Evolutionary conservation across 139 green algal genomes (phyloP).

Genomic region (Microglena sp.): DNA sequence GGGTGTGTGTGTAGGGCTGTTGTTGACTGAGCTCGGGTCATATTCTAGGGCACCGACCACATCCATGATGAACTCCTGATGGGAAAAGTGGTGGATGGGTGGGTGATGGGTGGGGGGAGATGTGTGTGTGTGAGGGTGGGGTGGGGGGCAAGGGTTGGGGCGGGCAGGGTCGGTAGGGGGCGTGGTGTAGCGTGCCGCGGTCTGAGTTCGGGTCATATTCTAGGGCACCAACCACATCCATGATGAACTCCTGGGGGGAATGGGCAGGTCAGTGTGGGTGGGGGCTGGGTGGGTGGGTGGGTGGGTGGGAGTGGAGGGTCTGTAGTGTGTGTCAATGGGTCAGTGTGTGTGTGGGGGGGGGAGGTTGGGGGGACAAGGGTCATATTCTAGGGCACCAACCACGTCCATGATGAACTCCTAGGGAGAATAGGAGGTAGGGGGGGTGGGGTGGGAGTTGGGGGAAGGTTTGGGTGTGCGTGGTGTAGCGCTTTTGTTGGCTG

Average conservation of each 20-base stretch:
- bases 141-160: no score
- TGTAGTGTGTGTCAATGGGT: no score
- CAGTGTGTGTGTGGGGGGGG: background rate
- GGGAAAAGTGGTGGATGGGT: no score
- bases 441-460: background rate
- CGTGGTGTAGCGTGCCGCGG: no score
- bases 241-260: slow-evolving; percentile 65
- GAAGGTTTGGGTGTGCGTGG: background rate
- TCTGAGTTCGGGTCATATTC: slow-evolving; percentile 89
- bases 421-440: slow-evolving; percentile 38
- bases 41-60: slow-evolving; percentile 90
- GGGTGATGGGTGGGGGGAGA: no score
- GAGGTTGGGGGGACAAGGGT: no score
- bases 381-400: slow-evolving; percentile 87
- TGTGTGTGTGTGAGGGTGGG: no score
- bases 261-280: no score
- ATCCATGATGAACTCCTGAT: slow-evolving; percentile 81
- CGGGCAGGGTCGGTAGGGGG: no score
- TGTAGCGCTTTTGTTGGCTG: slow-evolving; percentile 55
- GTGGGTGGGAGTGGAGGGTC: no score
- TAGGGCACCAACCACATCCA: slow-evolving; percentile 83
- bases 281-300: no score
- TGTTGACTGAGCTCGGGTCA: slow-evolving; percentile 65
- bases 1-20: no score
- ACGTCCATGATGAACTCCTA: slow-evolving; percentile 83